Evolutionary conservation across 225 moss, liverwort and hornwort species (phyloP).

Genomic region (Pseudisothecium myosuroides): DNA sequence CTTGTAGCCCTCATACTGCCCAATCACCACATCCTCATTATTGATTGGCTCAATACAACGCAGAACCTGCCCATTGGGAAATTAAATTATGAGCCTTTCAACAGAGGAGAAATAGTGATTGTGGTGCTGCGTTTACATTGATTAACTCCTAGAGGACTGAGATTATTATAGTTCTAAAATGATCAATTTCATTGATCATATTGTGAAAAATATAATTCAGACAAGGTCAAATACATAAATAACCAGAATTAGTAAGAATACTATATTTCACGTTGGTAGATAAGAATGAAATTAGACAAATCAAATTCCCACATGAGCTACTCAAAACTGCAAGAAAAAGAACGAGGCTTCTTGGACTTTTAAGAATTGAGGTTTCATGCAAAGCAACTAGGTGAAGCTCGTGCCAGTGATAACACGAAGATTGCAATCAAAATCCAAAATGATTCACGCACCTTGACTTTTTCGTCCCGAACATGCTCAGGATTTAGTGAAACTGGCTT

Average conservation of each 20-base stretch:
- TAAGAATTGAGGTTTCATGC: not conserved
- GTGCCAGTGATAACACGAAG: not conserved
- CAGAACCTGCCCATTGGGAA: constrained; percentile 26
- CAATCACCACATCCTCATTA: constrained; percentile 79
- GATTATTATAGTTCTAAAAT: not conserved
- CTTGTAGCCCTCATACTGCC: constrained; percentile 83
- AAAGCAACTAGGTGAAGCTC: not conserved
- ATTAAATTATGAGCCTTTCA: not conserved
- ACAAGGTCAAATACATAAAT: not conserved
- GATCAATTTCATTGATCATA: not conserved
- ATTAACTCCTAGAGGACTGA: not conserved
- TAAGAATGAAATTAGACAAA: not conserved
- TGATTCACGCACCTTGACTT: constrained; percentile 55
- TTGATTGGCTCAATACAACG: constrained; percentile 38
- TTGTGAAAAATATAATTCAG: not conserved
- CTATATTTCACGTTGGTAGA: not conserved
- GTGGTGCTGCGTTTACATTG: not conserved
- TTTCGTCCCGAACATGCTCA: constrained; percentile 86
- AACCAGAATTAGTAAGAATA: not conserved
- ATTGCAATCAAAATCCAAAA: not conserved
- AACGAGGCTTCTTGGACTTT: not conserved
- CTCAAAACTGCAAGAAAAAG: not conserved
- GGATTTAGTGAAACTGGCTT: constrained; percentile 78
- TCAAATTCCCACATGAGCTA: not conserved
- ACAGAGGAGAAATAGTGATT: not conserved